Conservation (phyloP, 225 moss, liverwort and hornwort species). For the Lunularia cruciata region DNA sequence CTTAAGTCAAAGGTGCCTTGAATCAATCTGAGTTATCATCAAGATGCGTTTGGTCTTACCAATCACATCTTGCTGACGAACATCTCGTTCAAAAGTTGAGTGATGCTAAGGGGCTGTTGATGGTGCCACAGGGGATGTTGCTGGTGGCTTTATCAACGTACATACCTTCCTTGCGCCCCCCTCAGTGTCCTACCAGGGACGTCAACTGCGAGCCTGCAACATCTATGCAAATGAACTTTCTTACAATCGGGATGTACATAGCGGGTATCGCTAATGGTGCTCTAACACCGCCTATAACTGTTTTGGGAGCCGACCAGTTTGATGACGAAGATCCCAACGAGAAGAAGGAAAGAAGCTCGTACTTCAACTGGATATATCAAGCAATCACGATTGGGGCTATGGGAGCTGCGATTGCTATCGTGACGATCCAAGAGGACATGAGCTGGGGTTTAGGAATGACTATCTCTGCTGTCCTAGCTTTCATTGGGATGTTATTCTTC, state of each 20-base stretch:
- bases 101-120: no score
- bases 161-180: conserved; percentile 55
- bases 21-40: conserved; percentile 1
- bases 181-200: conserved; percentile 59
- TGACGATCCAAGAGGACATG: conserved; percentile 74
- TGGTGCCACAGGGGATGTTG: conserved; percentile 52
- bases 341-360: conserved; percentile 57
- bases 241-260: conserved; percentile 60
- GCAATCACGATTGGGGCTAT: conserved; percentile 67
- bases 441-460: conserved; percentile 75
- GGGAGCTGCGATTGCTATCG: conserved; percentile 59
- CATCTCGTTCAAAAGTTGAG: no score
- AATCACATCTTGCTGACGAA: no score
- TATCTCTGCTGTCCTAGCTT: conserved; percentile 56
- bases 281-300: conserved; percentile 58
- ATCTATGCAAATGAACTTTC: conserved; percentile 45
- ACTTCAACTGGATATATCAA: conserved; percentile 76
- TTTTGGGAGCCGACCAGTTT: conserved; percentile 84
- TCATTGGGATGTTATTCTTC: conserved; percentile 56
- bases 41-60: no score
- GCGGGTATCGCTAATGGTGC: conserved; percentile 66
- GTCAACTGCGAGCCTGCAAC: conserved; percentile 56
- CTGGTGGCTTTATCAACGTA: conserved; percentile 62
- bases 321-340: conserved; percentile 66
- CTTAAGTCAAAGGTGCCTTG: neutral